These are phyloP conservation scores for Ophiorrhiza pumila DNA, from an alignment of 257 asterid species.

Conservation along the genomic window DNA sequence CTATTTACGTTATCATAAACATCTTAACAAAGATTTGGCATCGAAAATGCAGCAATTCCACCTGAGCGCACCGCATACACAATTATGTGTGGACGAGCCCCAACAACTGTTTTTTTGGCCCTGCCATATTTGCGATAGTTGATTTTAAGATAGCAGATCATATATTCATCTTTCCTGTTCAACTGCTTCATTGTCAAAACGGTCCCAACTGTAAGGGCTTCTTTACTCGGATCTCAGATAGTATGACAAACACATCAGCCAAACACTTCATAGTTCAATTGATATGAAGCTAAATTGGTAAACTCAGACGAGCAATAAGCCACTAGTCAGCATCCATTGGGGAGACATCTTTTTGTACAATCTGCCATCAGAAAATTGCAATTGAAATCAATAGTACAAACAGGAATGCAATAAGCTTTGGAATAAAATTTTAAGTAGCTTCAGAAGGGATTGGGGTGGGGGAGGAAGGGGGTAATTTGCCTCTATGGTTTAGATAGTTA, in stretches of 20 bases:
- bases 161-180: too few species aligned
- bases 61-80: too few species aligned
- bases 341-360: conserved; percentile 58
- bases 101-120: too few species aligned
- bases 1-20: too few species aligned
- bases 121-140: too few species aligned
- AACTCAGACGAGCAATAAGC: not conserved
- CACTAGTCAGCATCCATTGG: conserved; percentile 39
- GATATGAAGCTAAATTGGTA: not conserved
- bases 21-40: too few species aligned
- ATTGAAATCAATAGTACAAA: conserved; percentile 5
- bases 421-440: not conserved
- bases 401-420: not conserved
- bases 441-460: not conserved
- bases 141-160: too few species aligned
- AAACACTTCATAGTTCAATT: not conserved
- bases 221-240: not conserved
- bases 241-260: not conserved
- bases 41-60: too few species aligned
- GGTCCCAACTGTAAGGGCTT: too few species aligned
- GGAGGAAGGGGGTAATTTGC: not conserved
- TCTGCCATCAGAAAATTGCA: conserved; percentile 43
- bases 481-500: not conserved
- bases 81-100: too few species aligned
- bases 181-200: too few species aligned